phyloP scores from a whole-genome alignment of 2,329 filamentous ascomycete genomes.

The Microcera coccophila region DNA sequence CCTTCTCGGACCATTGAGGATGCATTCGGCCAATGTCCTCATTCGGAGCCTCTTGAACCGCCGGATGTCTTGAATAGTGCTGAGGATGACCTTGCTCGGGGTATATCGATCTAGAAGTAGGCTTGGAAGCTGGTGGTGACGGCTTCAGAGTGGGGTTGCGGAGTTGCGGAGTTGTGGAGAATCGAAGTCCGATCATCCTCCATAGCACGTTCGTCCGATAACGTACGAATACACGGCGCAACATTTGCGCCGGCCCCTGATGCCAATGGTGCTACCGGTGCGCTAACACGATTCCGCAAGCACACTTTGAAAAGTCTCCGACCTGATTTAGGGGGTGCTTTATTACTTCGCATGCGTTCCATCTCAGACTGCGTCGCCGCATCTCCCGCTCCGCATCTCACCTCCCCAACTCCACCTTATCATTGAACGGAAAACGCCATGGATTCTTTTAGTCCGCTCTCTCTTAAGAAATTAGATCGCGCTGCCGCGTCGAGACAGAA shows the following conservation, averaged over 20 bases:
- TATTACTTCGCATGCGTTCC: neutral
- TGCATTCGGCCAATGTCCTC: too few relatives aligned
- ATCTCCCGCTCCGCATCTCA: neutral
- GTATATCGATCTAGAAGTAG: conserved; percentile 5
- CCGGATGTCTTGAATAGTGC: too few relatives aligned
- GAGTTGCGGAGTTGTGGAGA: conserved; percentile 16
- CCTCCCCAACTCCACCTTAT: neutral
- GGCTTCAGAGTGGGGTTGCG: conserved; percentile 30
- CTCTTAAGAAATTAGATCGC: conserved; percentile 29
- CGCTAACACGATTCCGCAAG: conserved; percentile 12
- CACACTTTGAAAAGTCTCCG: neutral
- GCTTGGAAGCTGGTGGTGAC: too few relatives aligned
- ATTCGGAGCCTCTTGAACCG: too few relatives aligned
- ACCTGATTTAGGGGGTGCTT: neutral
- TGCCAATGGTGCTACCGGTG: too few relatives aligned
- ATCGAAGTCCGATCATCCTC: too few relatives aligned
- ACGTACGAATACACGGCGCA: conserved; percentile 15
- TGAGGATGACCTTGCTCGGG: too few relatives aligned
- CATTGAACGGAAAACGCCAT: conserved; percentile 9
- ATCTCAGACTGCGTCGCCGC: neutral
- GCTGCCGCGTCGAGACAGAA: conserved; percentile 45
- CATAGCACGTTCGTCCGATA: too few relatives aligned
- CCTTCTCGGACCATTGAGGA: too few relatives aligned
- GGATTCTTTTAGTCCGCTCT: conserved; percentile 25
- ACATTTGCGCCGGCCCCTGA: conserved; percentile 15